Evolutionary conservation across 768 basidiomycete genomes (phyloP).

Genomic region (Pleurotus sapidus): DNA sequence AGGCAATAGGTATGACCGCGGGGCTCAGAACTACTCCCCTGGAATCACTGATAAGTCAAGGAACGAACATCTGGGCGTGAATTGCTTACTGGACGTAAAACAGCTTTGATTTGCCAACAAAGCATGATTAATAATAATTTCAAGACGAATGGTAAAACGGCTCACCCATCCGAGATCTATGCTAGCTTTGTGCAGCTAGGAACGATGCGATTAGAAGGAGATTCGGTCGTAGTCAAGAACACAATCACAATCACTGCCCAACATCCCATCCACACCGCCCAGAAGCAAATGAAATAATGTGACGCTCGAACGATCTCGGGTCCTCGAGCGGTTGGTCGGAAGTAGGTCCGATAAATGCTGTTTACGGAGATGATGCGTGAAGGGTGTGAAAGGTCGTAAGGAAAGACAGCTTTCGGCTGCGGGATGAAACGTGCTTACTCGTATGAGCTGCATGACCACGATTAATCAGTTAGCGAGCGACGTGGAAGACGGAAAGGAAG

Average conservation of each 20-base stretch:
- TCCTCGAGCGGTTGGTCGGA: slow-evolving; percentile 31
- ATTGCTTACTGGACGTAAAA: slow-evolving; percentile 43
- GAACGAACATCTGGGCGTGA: background rate
- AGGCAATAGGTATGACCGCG: slow-evolving; percentile 46
- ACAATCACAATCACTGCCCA: slow-evolving; percentile 32
- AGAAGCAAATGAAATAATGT: slow-evolving; percentile 38
- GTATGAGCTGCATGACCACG: slow-evolving; percentile 31
- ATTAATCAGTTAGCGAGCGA: background rate
- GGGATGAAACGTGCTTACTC: slow-evolving; percentile 30
- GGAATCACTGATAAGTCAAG: background rate
- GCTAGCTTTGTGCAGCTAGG: slow-evolving; percentile 38
- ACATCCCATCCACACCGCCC: slow-evolving; percentile 42
- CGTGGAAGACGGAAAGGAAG: background rate
- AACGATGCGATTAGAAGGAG: background rate
- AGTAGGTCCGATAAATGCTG: slow-evolving; percentile 37
- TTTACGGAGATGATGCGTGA: no score
- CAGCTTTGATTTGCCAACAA: slow-evolving; percentile 16
- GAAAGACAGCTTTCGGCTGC: background rate
- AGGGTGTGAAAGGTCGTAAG: background rate
- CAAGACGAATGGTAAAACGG: background rate
- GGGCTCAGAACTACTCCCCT: slow-evolving; percentile 50
- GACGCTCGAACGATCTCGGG: slow-evolving; percentile 37
- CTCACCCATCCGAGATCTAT: slow-evolving; percentile 48
- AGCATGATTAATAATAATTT: background rate
- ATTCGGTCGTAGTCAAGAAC: slow-evolving; percentile 2